Evolutionary conservation across 306 rosid species (phyloP), one percentile per base, ranked within the genome.

Genomic region (Neltuma alba): DNA sequence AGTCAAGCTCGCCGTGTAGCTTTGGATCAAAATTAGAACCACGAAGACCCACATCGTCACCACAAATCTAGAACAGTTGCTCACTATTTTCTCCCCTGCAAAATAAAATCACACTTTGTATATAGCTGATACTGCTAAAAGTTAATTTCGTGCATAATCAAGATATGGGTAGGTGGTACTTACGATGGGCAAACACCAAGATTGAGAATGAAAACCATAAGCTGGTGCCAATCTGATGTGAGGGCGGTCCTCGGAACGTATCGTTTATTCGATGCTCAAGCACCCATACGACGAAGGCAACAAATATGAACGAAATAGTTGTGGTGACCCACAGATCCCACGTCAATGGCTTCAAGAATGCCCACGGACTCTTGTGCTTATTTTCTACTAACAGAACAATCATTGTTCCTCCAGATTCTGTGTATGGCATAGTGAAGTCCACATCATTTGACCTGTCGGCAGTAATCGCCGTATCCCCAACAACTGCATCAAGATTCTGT

Each of bases 181-280:
- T 82, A 89, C 94, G 58, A 20, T 90, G 90, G 18, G 91, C 79
- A 33, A 72, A 83, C 10, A 79, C 91, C 85, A 90, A 80, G 74
- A 75, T 86, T 33, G 94, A 89, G 83, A 92, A 90, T 23, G 92
- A 85, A 71, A 83, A 92, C 91, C 90, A 91, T 13, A 92, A 71
- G 74, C 90, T 88, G 20, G 94, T 92, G 44, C 92, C 92, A 61
- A 91, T 75, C 31, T 92, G 92, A 34, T 89, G 84, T 1, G 60
- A 74, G 0, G 71, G 88, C 34, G 91, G 82, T 14, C 97, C 97
- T 0, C 91, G 87, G 13, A 92, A 92, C 7, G 80, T 67, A 0
- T 79, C 52, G 50, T 91, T 92, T 65, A 83, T 81, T 36, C 86
- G 45, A 20, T 89, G 96, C 66, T 91, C 96, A 30, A 91, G 89